Evolutionary conservation across 2,329 filamentous ascomycete species (phyloP), one percentile per base, ranked within the genome.

Genomic region (Xylaria multiplex): DNA sequence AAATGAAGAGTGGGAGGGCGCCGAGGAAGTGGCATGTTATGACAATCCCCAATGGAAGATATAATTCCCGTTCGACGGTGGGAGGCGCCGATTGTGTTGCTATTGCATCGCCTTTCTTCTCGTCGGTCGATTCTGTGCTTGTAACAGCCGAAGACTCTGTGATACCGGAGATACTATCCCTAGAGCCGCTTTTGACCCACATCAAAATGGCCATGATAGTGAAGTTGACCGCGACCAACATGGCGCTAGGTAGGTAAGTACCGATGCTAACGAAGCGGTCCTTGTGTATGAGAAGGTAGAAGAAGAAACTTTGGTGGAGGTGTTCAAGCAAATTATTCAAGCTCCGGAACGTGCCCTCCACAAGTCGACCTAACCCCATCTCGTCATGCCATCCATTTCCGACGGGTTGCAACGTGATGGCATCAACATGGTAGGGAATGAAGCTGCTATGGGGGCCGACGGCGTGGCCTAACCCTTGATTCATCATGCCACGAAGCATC

Each of bases 221-320:
- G 76, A 98, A 98, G 78, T 94, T 97, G 49, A 90, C 91, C 1
- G 96, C 96, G 64, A 99, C 86, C 57, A 98, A 81, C 96, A 99
- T 99, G n/a, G 96, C 96, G 72, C 93, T 96, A 0, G 96, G 96
- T 3, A 99, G 85, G 76, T 99, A 99, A 1, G 95, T 99, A 16
- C 96, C 96, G 69, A 99, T 99, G 79, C 94, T 98, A 72, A 98
- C 96, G 77, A 99, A 99, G 11, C 94, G 90, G 74, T 96, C 92
- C 35, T 90, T 88, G 71, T 96, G 91, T 88, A 98, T 93, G 50
- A 99, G 85, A 58, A 99, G 84, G 78, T 99, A 99, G 81, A 99
- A 98, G 86, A 99, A 99, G 84, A 99, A 99, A 78, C 94, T 97
- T 81, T 99, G 96, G 77, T 99, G 96, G 67, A 99, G 85, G 77